These are phyloP conservation scores for Stemphylium lycopersici DNA, from an alignment of 2,329 filamentous ascomycete species.

Conservation along the genomic window DNA sequence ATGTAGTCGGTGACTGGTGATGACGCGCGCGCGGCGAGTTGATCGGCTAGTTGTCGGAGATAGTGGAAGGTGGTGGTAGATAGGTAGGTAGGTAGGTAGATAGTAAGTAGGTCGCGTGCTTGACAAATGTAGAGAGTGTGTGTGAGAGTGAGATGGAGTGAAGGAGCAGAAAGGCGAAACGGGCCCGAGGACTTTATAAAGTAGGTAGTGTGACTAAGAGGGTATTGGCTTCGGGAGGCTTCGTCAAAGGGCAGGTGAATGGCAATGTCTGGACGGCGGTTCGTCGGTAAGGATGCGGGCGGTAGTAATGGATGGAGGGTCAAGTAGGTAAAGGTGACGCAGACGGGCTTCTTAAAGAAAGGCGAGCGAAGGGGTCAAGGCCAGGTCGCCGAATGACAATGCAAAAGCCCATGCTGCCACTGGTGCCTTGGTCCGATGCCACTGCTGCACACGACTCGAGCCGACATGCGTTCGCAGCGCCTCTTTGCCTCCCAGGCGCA, in stretches of 20 bases:
- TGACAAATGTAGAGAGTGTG: background rate
- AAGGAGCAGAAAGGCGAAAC: no score
- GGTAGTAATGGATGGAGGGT: background rate
- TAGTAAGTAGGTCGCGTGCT: background rate
- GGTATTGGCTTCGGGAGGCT: background rate
- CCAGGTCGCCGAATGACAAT: constrained; percentile 6
- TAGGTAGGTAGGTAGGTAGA: background rate
- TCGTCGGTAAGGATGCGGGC: background rate
- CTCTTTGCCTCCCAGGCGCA: constrained; percentile 15
- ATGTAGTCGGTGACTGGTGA: constrained; percentile 11
- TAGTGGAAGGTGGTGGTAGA: background rate
- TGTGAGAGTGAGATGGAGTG: no score
- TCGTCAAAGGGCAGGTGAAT: background rate
- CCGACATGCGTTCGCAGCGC: constrained; percentile 25
- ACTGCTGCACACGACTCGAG: constrained; percentile 25
- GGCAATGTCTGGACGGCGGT: background rate
- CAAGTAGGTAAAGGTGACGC: constrained; percentile 16
- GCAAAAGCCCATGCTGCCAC: constrained; percentile 12
- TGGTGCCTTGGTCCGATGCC: constrained; percentile 8
- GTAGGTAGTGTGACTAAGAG: no score
- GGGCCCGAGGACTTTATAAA: no score
- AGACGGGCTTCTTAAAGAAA: constrained; percentile 26
- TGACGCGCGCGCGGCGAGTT: constrained; percentile 20
- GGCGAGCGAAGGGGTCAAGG: constrained; percentile 5
- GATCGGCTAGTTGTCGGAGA: constrained; percentile 19